phyloP scores from a whole-genome alignment of 1,284 basidiomycete species.

The Leccinum cinnamomeum region DNA sequence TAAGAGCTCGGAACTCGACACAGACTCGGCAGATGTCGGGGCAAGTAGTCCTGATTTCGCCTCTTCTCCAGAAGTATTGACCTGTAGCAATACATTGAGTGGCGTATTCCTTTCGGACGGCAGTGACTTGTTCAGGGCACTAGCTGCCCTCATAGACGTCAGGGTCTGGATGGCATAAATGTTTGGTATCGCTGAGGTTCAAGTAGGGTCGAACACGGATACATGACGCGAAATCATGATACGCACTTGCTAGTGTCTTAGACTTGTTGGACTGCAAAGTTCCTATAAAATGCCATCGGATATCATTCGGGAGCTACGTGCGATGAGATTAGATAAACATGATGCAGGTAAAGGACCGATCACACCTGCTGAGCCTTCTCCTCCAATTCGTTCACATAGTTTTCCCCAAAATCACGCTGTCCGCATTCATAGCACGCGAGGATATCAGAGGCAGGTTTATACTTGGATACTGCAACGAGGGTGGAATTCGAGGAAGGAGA shows the following conservation, averaged over 20 bases:
- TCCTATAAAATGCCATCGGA: conserved; percentile 98
- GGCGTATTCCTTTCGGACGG: conserved; percentile 44
- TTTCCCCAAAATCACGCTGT: conserved; percentile 95
- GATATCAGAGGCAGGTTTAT: conserved; percentile 89
- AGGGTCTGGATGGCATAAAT: conserved; percentile 89
- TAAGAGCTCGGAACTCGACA: conserved; percentile 51
- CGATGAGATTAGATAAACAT: conserved; percentile 6
- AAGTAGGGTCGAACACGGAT: conserved; percentile 8
- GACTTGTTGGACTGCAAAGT: conserved; percentile 94
- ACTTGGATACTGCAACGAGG: conserved; percentile 93
- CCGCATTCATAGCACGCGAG: conserved; percentile 77
- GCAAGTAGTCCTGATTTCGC: conserved; percentile 85
- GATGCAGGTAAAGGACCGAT: background rate
- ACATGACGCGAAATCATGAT: background rate
- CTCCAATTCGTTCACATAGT: conserved; percentile 95
- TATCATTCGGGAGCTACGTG: conserved; percentile 72
- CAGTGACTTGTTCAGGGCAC: conserved; percentile 78
- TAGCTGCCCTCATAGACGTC: conserved; percentile 84
- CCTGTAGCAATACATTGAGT: conserved; percentile 78
- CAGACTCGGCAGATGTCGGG: conserved; percentile 28
- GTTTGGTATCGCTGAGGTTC: conserved; percentile 76
- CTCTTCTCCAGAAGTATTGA: conserved; percentile 94
- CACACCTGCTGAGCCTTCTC: conserved; percentile 81
- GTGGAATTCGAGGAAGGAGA: conserved; percentile 33
- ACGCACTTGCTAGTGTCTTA: conserved; percentile 80